A percentile compares a stretch with the other conserved stretches of the same genome.
phyloP scores from a whole-genome alignment of 768 basidiomycete genomes.

The Lactarius evosmus region DNA sequence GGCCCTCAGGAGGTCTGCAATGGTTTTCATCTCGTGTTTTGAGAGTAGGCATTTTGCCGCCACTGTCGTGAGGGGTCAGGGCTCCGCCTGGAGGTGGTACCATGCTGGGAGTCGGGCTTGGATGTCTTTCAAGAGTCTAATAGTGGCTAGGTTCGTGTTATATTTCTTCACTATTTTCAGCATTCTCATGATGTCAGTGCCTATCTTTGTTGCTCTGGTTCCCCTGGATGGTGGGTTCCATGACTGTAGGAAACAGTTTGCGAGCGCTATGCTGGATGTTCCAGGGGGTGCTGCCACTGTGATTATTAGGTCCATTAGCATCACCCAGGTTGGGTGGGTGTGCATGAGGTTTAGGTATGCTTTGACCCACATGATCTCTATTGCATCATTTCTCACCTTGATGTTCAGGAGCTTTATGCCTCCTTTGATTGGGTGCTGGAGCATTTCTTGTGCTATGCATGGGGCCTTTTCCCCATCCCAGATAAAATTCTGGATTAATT shows the following conservation, averaged over 20 bases:
- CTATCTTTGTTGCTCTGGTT: background rate
- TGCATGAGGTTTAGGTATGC: conserved; percentile 13
- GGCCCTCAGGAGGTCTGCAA: too few relatives aligned
- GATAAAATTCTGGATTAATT: conserved; percentile 18
- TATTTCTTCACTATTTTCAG: background rate
- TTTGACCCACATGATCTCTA: conserved; percentile 24
- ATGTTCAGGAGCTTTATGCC: conserved; percentile 25
- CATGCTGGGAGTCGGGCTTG: conserved; percentile 19
- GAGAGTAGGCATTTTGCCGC: too few relatives aligned
- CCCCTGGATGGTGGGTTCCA: conserved; percentile 12
- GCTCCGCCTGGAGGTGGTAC: too few relatives aligned
- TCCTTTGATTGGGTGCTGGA: background rate
- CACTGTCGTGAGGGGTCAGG: too few relatives aligned
- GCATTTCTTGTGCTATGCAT: background rate
- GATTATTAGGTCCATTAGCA: background rate
- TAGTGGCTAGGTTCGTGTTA: background rate
- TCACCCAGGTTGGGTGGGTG: conserved; percentile 22
- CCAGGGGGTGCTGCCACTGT: background rate
- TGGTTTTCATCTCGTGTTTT: too few relatives aligned
- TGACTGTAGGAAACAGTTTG: conserved; percentile 19
- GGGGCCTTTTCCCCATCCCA: background rate
- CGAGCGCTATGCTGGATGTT: background rate
- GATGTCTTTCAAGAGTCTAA: background rate
- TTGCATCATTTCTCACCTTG: conserved; percentile 14
- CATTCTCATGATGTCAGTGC: background rate